Evolutionary conservation across 2,329 filamentous ascomycete species (phyloP).

Genomic region (Pseudogymnoascus destructans): DNA sequence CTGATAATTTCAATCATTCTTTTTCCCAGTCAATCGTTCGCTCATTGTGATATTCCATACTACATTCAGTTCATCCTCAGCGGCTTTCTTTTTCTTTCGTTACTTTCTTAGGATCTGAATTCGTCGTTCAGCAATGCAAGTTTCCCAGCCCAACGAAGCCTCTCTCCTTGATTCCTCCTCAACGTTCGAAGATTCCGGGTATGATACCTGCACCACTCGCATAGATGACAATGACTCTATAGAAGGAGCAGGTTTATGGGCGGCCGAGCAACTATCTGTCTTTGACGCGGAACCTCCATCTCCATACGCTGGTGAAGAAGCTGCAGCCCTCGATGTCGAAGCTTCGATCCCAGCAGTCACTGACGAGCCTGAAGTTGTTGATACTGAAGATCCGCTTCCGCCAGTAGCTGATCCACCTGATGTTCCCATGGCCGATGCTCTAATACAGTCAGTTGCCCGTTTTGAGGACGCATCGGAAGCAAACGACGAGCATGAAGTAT

Average conservation of each 20-base stretch:
- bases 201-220: neutral
- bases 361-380: neutral
- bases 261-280: neutral
- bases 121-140: neutral
- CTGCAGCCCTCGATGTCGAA: neutral
- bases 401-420: neutral
- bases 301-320: neutral
- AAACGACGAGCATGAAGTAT: neutral
- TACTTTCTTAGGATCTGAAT: neutral
- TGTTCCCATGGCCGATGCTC: neutral
- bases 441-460: neutral
- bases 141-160: neutral
- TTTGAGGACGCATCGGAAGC: neutral
- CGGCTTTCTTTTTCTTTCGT: neutral
- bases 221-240: neutral
- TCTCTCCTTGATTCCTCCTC: neutral
- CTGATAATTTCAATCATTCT: constrained; percentile 7
- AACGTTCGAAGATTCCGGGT: neutral
- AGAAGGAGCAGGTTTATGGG: neutral
- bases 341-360: neutral
- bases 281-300: neutral
- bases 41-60: neutral
- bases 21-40: constrained; percentile 4
- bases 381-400: neutral
- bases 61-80: neutral